These are phyloP conservation scores for Tricladium varicosporioides DNA, from an alignment of 2,329 filamentous ascomycete genomes.

Conservation along the genomic window DNA sequence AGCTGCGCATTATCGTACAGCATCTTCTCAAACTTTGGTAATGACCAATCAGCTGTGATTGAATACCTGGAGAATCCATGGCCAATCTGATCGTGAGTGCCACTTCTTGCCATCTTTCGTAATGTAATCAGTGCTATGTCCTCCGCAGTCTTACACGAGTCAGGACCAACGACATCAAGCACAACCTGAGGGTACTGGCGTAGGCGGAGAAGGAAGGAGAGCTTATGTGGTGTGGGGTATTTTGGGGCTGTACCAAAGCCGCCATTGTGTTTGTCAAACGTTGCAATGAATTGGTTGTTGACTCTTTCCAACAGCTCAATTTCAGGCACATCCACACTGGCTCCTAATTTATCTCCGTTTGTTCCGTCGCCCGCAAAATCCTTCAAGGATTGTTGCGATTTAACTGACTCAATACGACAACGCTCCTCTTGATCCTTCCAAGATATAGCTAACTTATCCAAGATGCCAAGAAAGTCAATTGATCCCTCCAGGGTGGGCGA, in stretches of 20 bases:
- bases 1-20: conserved; percentile 89
- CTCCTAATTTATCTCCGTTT: conserved; percentile 43
- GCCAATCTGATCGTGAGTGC: conserved; percentile 73
- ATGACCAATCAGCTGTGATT: conserved; percentile 85
- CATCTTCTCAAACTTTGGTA: conserved; percentile 98
- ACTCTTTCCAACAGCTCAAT: conserved; percentile 91
- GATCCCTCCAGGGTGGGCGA: conserved; percentile 49
- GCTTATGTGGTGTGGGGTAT: conserved; percentile 83
- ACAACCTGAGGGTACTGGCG: conserved; percentile 70
- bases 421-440: conserved; percentile 85
- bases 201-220: conserved; percentile 78
- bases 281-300: conserved; percentile 72
- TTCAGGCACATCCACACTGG: conserved; percentile 69
- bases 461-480: conserved; percentile 78
- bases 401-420: conserved; percentile 78
- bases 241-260: conserved; percentile 83
- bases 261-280: conserved; percentile 76
- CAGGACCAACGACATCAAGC: conserved; percentile 80
- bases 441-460: conserved; percentile 70
- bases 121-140: conserved; percentile 81
- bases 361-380: conserved; percentile 90
- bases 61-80: conserved; percentile 83
- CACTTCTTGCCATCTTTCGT: conserved; percentile 70
- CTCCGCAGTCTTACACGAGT: conserved; percentile 70
- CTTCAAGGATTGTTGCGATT: conserved; percentile 76